Base-by-base conservation (phyloP, 495 filamentous ascomycete species). In the Hyaloscypha finlandica region DNA sequence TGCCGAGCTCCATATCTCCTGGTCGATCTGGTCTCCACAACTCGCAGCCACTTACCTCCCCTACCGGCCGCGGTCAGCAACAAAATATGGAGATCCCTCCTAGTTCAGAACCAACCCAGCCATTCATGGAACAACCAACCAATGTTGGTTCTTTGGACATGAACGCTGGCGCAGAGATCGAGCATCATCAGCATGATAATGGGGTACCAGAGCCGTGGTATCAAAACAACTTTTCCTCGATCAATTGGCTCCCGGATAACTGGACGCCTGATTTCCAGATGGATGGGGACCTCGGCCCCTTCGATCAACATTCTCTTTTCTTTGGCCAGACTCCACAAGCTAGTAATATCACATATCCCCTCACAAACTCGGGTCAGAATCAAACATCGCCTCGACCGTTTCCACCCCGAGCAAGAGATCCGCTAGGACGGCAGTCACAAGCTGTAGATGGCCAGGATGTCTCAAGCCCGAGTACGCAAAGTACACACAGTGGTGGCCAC, bases 201-300 rank as follows among this genome's bases (percentile, higher is more conserved):
- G 31, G 20, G 11, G 16, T 48, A 14, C 42, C 42, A 48, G 42
- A 48, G 16, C 42, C 42, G 42, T 67, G 48, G 68, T 71, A 22
- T 55, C 68, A 12, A 55, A 72, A 51, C 60, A 69, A 14, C 32
- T 66, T 11, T 66, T 72, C 52, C 39, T 66, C 25, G 29, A 68
- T 57, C 66, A 74, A 65, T 32, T 72, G 12, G 71, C 59, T 54
- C 59, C 61, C 66, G 32, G 68, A 68, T 6, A 73, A 74, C 32
- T 69, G 72, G 42, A 75, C 76, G 29, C 63, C 64, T 63, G 25
- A 66, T 70, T n/a, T 59, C 74, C 16, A 71, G 61, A 1, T 75
- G 76, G 59, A 71, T 69, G 11, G 65, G 75, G 9, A 67, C 77
- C 29, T 75, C 14, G 45, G 35, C 25, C n/a, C 61, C 30, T 65